Conservation (phyloP, 129 eudicot genomes). For the Arctium minus region DNA sequence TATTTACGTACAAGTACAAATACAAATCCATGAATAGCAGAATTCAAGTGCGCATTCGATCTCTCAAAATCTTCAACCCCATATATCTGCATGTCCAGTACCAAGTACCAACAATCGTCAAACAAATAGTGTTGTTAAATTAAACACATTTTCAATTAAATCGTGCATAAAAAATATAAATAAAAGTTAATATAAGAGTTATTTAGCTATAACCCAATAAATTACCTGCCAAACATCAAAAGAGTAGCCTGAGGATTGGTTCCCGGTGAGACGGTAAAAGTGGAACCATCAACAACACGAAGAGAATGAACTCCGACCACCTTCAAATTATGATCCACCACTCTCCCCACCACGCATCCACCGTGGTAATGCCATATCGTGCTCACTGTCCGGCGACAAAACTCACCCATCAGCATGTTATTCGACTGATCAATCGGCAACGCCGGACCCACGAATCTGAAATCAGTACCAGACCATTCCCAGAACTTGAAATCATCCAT, state of each 20-base stretch:
- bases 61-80: slow-evolving; percentile 48
- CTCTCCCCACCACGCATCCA: slow-evolving; percentile 81
- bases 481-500: slow-evolving; percentile 72
- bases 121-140: background rate
- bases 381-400: slow-evolving; percentile 76
- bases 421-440: slow-evolving; percentile 61
- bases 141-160: background rate
- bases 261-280: slow-evolving; percentile 73
- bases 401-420: slow-evolving; percentile 47
- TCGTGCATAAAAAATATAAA: too few species aligned
- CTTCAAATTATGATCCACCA: slow-evolving; percentile 61
- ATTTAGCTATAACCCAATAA: too few species aligned
- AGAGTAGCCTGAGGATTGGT: slow-evolving; percentile 95
- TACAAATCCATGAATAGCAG: background rate
- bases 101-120: too few species aligned
- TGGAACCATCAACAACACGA: slow-evolving; percentile 84
- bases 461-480: slow-evolving; percentile 58
- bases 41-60: background rate
- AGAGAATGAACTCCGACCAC: slow-evolving; percentile 63
- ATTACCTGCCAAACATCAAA: slow-evolving; percentile 81
- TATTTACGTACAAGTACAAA: background rate
- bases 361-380: slow-evolving; percentile 99
- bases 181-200: too few species aligned
- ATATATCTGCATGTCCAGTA: slow-evolving; percentile 36
- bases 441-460: slow-evolving; percentile 71